Conservation (phyloP, 805 yeast species). For the Priceomyces fermenticarens region DNA sequence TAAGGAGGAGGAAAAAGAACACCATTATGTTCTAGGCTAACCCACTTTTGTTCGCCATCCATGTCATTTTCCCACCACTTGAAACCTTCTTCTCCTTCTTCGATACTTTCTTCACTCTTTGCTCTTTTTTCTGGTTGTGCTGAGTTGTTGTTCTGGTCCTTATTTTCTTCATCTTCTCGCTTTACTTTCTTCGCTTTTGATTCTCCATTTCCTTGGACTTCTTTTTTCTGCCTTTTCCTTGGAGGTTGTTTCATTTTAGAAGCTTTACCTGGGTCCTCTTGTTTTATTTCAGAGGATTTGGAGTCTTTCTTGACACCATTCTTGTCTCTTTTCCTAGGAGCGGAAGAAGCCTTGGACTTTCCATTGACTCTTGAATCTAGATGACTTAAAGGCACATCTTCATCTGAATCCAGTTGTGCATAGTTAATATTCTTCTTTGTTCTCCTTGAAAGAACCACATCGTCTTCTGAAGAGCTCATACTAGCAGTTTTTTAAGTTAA, state of each 20-base stretch:
- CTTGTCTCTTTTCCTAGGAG: background rate
- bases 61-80: conserved; percentile 84
- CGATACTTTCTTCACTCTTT: conserved; percentile 15
- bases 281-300: background rate
- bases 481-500: too few species aligned
- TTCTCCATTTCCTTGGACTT: conserved; percentile 2
- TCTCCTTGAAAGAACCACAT: conserved; percentile 16
- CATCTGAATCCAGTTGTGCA: conserved; percentile 10
- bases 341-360: conserved; percentile 1
- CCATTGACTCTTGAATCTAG: conserved; percentile 1
- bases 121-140: conserved; percentile 10
- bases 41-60: conserved; percentile 83
- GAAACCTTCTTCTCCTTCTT: conserved; percentile 57
- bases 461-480: conserved; percentile 25
- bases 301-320: conserved; percentile 2
- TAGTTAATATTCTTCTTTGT: conserved; percentile 9
- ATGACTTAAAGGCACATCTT: conserved; percentile 9
- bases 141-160: background rate
- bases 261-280: conserved; percentile 3
- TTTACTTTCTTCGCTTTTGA: conserved; percentile 6
- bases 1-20: conserved; percentile 92
- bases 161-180: conserved; percentile 3
- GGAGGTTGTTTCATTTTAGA: conserved; percentile 1
- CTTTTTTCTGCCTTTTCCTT: conserved; percentile 4
- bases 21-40: conserved; percentile 80